Conservation (phyloP, 169 alveolate genomes). For the Cryptosporidium meleagridis region DNA sequence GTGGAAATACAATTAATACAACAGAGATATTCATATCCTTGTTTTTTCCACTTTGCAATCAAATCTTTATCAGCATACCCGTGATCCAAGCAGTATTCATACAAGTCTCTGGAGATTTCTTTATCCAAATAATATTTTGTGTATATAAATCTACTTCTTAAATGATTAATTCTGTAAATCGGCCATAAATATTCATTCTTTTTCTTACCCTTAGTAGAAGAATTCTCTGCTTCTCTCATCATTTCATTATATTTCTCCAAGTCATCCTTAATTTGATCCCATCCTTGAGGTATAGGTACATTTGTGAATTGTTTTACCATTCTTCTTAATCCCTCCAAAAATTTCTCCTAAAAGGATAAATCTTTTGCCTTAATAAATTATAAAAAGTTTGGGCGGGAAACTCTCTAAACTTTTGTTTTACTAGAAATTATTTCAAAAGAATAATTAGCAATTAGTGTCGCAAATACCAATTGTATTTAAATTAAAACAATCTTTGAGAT, state of each 20-base stretch:
- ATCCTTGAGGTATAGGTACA: constrained; percentile 91
- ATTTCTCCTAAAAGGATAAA: neutral
- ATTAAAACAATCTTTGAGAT: too few species aligned
- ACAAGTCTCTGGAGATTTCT: constrained; percentile 95
- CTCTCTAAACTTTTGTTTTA: neutral
- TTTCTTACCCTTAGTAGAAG: constrained; percentile 94
- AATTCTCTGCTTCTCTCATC: constrained; percentile 96
- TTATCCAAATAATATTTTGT: constrained; percentile 92
- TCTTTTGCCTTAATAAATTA: neutral
- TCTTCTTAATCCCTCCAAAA: neutral
- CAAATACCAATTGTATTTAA: too few species aligned
- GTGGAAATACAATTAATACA: constrained; percentile 95
- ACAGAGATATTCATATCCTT: constrained; percentile 97
- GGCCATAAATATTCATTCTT: constrained; percentile 97
- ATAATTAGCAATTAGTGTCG: neutral
- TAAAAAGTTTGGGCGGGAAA: constrained; percentile 3
- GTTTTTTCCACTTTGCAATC: constrained; percentile 99
- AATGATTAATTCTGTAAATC: constrained; percentile 94
- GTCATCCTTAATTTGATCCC: constrained; percentile 93
- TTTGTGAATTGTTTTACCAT: constrained; percentile 83
- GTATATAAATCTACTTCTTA: constrained; percentile 94
- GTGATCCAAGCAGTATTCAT: constrained; percentile 95
- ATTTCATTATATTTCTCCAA: constrained; percentile 91
- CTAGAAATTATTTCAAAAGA: neutral
- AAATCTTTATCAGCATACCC: constrained; percentile 96